Evolutionary conservation across 192 early-diverging fungal species (phyloP), one percentile per base, ranked within the genome.

Genomic region (Tieghemiomyces parasiticus): DNA sequence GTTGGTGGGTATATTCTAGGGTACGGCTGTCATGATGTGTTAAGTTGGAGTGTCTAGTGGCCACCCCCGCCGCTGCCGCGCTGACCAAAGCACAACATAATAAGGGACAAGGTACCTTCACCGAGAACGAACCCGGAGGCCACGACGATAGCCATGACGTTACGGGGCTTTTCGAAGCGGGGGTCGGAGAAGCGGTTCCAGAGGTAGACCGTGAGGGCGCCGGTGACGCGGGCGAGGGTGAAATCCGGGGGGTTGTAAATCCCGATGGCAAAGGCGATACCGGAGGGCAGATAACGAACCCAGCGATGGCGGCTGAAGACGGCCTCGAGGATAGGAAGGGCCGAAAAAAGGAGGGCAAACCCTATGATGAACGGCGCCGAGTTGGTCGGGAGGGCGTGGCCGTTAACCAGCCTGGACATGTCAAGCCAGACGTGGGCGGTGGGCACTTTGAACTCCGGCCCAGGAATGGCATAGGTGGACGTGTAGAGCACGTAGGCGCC

Each of bases 181-280:
- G 51, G 70, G 61, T 14, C 71, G 62, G 20, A 69, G 60, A 35
- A 67, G 3, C 16, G 42, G 45, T 49, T 67, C 79, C 79, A 81
- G 2, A 52, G 55, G 12, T 80, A 47, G 12, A 72, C 73, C 9
- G 70, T 48, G 9, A 78, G 46, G 10, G 83, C 83, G 13, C 85
- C 85, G 14, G 83, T 65, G 3, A 81, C 79, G 0, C 85, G 75
- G 51, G 82, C 82, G 26, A 88, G 61, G 3, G 83, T 88, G 55
- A 88, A 88, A 49, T 81, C 81, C 16, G 85, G 85, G 1, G 84
- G 73, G 65, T 88, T 88, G 69, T 85, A 88, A 60, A 88, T 88
- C 20, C 85, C 85, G 49, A 88, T 82, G 4, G 85, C 83, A 73
- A 88, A 88, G 24, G 85, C 83, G 33, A 88, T 84, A 0, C 85